These are phyloP conservation scores for Hericium coralloides DNA, from an alignment of 768 basidiomycete genomes.

Conservation along the genomic window DNA sequence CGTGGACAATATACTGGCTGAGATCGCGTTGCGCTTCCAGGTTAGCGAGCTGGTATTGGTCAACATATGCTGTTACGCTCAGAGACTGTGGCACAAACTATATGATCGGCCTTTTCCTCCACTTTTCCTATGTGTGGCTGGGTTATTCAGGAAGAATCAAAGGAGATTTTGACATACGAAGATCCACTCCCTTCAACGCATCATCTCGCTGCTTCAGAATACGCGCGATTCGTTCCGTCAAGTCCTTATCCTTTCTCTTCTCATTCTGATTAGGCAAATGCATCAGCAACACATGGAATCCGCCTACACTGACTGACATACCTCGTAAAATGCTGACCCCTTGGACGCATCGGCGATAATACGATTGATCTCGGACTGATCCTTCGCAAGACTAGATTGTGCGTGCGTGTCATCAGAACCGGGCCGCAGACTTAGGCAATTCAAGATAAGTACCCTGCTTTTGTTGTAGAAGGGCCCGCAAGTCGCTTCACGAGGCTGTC, in stretches of 20 bases:
- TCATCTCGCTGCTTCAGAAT: slow-evolving; percentile 61
- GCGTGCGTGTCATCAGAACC: neutral
- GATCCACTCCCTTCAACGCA: slow-evolving; percentile 42
- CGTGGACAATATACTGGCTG: slow-evolving; percentile 79
- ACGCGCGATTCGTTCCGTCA: slow-evolving; percentile 66
- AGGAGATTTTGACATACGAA: slow-evolving; percentile 34
- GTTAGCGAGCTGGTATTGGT: slow-evolving; percentile 43
- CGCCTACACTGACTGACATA: slow-evolving; percentile 19
- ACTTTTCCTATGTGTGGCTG: slow-evolving; percentile 37
- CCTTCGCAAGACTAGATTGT: slow-evolving; percentile 48
- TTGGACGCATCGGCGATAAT: slow-evolving; percentile 88
- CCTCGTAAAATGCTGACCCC: slow-evolving; percentile 90
- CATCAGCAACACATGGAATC: neutral
- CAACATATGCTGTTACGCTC: neutral
- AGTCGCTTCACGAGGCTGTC: slow-evolving; percentile 69
- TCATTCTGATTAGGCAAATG: slow-evolving; percentile 51
- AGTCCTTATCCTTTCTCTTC: slow-evolving; percentile 79
- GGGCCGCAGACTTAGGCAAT: neutral
- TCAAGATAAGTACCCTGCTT: slow-evolving; percentile 61
- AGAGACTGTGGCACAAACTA: slow-evolving; percentile 38
- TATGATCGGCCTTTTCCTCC: slow-evolving; percentile 56
- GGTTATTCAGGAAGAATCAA: neutral
- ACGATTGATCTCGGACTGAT: slow-evolving; percentile 78
- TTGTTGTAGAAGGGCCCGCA: slow-evolving; percentile 82
- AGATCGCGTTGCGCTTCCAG: slow-evolving; percentile 74